Evolutionary conservation across 2,329 filamentous ascomycete genomes (phyloP), one percentile per base, ranked within the genome.

Genomic region (Dactylellina parvicollis): DNA sequence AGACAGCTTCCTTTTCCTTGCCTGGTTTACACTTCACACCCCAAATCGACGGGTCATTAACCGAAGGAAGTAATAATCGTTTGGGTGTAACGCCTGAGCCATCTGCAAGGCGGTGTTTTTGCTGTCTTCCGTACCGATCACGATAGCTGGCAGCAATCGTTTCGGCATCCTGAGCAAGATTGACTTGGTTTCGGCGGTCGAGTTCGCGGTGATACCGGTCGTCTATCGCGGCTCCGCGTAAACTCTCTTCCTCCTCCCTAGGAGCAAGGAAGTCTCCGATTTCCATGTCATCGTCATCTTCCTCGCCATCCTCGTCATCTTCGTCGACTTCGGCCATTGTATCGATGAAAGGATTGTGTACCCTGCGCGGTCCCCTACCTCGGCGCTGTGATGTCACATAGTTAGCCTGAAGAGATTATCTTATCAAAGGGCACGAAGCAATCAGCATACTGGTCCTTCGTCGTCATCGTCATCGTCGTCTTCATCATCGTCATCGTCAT

Each of bases 291-390:
- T 96, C 92, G 77, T 96, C 92, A 77, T 97, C 94, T 16, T 96
- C 92, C 74, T 91, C 91, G 76, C 87, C 89, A 76, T 92, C 91
- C 77, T 96, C 92, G 78, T 96, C 92, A 75, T 96, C 89, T 70
- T 91, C 95, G 79, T 98, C 95, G 77, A 99, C 95, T 82, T 97
- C 95, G 80, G 95, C 95, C 85, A 99, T 95, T 79, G 94, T 92
- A 88, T 99, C 95, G 82, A 99, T 89, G 87, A 97, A 97, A 79
- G 90, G 89, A 77, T 92, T 91, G 54, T 67, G 54, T 24, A 36
- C 42, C 26, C 52, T 75, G 22, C 92, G 88, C 76, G 28, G 78
- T 71, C 79, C 75, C 59, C 76, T 60, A 16, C 75, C 65, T 36
- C 76, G 75, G 60, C 75, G 72, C 38, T 75, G 71, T 18, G 75